Conservation (phyloP, 2,329 filamentous ascomycete species). For the Incumbomyces delicatus region DNA sequence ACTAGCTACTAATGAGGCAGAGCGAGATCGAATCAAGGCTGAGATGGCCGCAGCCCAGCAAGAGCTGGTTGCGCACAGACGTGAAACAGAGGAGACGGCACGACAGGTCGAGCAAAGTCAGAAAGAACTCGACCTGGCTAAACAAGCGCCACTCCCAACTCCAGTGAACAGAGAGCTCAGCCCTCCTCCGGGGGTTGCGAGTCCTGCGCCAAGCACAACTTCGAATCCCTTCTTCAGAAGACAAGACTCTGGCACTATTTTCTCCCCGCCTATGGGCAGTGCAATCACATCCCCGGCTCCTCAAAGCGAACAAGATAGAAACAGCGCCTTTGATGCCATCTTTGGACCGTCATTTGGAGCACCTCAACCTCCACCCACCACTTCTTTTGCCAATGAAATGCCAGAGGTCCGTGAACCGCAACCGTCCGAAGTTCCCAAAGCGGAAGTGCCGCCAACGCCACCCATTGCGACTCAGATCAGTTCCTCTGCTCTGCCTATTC, state of each 20-base stretch:
- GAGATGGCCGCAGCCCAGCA: constrained; percentile 62
- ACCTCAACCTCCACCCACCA: constrained; percentile 38
- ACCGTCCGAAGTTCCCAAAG: constrained; percentile 18
- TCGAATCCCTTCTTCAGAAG: constrained; percentile 93
- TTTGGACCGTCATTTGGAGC: constrained; percentile 62
- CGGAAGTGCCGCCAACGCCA: constrained; percentile 44
- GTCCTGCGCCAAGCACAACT: constrained; percentile 52
- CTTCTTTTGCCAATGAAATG: constrained; percentile 52
- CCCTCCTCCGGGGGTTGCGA: constrained; percentile 46
- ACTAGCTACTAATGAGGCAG: constrained; percentile 73
- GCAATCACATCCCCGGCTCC: constrained; percentile 6
- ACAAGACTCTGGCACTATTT: constrained; percentile 39
- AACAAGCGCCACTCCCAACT: constrained; percentile 13
- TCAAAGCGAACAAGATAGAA: constrained; percentile 24
- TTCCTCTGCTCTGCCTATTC: constrained; percentile 64
- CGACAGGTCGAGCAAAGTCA: constrained; percentile 34
- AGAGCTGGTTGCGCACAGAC: constrained; percentile 50
- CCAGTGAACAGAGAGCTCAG: constrained; percentile 22
- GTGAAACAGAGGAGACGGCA: constrained; percentile 36
- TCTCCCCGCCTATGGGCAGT: constrained; percentile 13
- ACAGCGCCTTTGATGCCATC: constrained; percentile 73
- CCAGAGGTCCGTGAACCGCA: constrained; percentile 7
- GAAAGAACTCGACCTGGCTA: constrained; percentile 17
- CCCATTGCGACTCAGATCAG: constrained; percentile 68
- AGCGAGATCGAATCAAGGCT: constrained; percentile 74